A percentile compares a stretch with the other conserved stretches of the same genome.
These are phyloP conservation scores for Aspergillus sp. DNA, from an alignment of 2,329 filamentous ascomycete genomes.

Conservation along the genomic window DNA sequence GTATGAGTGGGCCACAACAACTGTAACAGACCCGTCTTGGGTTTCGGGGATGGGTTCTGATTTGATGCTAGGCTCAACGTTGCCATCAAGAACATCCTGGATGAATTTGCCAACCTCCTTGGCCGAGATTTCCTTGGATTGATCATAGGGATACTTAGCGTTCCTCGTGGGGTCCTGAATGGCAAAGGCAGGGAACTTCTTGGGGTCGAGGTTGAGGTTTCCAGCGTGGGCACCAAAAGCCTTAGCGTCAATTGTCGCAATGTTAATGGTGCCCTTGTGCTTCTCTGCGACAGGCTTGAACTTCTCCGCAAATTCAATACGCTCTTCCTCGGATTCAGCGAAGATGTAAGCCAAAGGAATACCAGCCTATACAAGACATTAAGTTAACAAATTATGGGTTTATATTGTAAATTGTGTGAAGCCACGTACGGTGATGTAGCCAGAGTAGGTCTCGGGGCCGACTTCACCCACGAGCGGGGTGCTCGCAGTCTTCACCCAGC, in stretches of 20 bases:
- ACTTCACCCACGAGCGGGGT: conserved; percentile 94
- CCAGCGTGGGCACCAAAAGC: conserved; percentile 89
- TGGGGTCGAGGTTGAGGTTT: conserved; percentile 95
- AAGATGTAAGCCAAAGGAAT: conserved; percentile 98
- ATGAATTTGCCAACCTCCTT: conserved; percentile 79
- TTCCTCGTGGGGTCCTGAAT: conserved; percentile 96
- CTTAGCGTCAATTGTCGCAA: conserved; percentile 95
- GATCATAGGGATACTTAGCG: conserved; percentile 93
- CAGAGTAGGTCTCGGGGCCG: conserved; percentile 92
- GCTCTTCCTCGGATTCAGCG: conserved; percentile 87
- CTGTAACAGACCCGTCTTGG: conserved; percentile 82
- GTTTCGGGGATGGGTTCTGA: conserved; percentile 94
- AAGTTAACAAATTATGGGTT: neutral
- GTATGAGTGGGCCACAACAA: conserved; percentile 93
- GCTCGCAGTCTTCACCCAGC: conserved; percentile 79
- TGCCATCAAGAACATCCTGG: conserved; percentile 79
- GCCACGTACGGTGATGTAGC: conserved; percentile 75
- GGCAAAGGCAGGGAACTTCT: conserved; percentile 95
- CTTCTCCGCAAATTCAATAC: conserved; percentile 70
- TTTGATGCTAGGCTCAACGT: conserved; percentile 95
- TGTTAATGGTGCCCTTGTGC: conserved; percentile 93
- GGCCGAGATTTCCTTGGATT: conserved; percentile 73
- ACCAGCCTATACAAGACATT: conserved; percentile 56
- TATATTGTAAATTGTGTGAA: neutral
- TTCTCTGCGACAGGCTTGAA: conserved; percentile 87